phyloP scores from a whole-genome alignment of 441 rosid genomes.

The Hura crepitans region DNA sequence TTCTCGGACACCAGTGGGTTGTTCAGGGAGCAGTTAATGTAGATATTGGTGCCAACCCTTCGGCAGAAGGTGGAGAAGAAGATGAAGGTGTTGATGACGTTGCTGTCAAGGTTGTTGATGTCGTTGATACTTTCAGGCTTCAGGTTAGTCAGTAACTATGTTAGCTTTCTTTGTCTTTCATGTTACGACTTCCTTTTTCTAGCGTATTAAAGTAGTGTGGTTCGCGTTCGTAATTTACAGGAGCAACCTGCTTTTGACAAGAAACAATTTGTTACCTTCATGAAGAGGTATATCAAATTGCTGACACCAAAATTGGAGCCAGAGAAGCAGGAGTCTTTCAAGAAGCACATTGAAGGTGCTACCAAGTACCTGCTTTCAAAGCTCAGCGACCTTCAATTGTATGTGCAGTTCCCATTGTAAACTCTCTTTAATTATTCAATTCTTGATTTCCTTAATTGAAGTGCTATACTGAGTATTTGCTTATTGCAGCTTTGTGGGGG shows the following conservation, averaged over 20 bases:
- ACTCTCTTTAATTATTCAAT: too few species aligned
- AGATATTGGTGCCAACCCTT: conserved; percentile 88
- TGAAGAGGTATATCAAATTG: conserved; percentile 68
- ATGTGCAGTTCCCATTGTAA: not conserved
- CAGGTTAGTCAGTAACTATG: conserved; percentile 39
- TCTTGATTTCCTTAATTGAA: not conserved
- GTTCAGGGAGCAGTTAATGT: conserved; percentile 60
- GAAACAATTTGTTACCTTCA: conserved; percentile 56
- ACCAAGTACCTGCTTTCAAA: conserved; percentile 69
- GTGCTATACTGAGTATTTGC: not conserved
- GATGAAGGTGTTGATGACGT: conserved; percentile 85
- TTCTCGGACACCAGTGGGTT: conserved; percentile 77
- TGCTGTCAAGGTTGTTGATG: conserved; percentile 68
- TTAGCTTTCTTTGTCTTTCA: not conserved
- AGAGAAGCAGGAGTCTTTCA: conserved; percentile 51
- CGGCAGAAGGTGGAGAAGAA: conserved; percentile 72
- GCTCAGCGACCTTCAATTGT: conserved; percentile 84
- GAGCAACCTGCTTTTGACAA: conserved; percentile 87
- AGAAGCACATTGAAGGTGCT: conserved; percentile 75
- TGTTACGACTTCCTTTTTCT: not conserved
- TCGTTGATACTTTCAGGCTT: conserved; percentile 88
- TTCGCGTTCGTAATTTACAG: conserved; percentile 26
- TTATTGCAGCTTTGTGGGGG: conserved; percentile 75
- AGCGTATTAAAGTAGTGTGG: not conserved
- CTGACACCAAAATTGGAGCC: conserved; percentile 57